These are phyloP conservation scores for Leersia perrieri DNA, from an alignment of 176 grass and related monocot species.

Conservation along the genomic window DNA sequence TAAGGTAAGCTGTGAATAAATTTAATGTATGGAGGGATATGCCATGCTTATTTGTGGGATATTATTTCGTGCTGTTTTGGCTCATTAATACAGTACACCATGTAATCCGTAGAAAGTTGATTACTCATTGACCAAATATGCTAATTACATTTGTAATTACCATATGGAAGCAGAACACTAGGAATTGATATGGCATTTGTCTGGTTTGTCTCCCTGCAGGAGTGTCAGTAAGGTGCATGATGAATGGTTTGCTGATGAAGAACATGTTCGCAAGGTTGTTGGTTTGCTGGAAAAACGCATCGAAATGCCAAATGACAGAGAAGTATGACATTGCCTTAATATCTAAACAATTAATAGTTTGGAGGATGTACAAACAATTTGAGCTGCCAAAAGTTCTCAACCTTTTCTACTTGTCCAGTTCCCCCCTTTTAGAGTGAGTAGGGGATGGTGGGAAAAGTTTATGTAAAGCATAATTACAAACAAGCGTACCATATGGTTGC, in stretches of 20 bases:
- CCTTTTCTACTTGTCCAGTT: background rate
- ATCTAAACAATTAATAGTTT: constrained; percentile 12
- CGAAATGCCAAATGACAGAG: constrained; percentile 68
- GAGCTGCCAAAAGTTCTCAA: background rate
- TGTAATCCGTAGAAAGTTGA: constrained; percentile 2
- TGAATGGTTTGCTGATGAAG: constrained; percentile 99
- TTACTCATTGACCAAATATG: background rate
- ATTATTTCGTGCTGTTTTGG: constrained; percentile 22
- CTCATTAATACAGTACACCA: background rate
- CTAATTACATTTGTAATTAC: constrained; percentile 19
- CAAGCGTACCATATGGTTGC: background rate
- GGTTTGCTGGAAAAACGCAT: constrained; percentile 72
- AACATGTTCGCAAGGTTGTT: constrained; percentile 79
- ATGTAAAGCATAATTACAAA: constrained; percentile 23
- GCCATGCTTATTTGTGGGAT: background rate
- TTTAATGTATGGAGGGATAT: background rate
- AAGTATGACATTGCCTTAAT: constrained; percentile 54
- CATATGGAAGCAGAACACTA: background rate
- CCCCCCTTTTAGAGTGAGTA: constrained; percentile 11
- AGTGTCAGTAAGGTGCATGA: constrained; percentile 99
- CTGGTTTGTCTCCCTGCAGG: constrained; percentile 40
- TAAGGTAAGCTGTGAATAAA: background rate
- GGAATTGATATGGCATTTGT: constrained; percentile 17
- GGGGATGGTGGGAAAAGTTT: background rate
- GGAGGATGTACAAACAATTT: background rate